Base-by-base conservation (phyloP, 495 filamentous ascomycete genomes). In the Pseudevernia furfuracea region DNA sequence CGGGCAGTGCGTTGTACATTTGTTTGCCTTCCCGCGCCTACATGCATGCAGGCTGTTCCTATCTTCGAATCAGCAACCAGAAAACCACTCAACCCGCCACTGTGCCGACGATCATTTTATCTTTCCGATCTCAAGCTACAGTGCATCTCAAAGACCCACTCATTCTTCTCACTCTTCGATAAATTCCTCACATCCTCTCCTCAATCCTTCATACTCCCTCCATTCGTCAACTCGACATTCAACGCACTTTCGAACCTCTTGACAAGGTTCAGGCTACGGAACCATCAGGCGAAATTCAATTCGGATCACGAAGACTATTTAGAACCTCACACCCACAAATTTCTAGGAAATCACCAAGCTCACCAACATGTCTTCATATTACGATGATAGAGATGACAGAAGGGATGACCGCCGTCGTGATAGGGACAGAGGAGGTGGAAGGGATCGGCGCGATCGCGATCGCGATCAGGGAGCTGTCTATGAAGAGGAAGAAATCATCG, bases 401-500 rank as follows among this genome's bases (percentile, higher is more conserved):
- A 30, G 62, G 36, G 60, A 64, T 34, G 61, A 63, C 53, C 64
- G 43, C 60, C 67, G 67, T 23, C 65, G 65, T 11, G 64, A 64
- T 32, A 66, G 34, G 36, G 25, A 41, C 14, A 52, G 63, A 34
- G 28, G 64, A 62, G 63, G 64, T 17, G 30, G 30, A 55, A 53
- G 62, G 30, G 61, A 63, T 34, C 61, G 61, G 25, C 52, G 56
- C 53, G 49, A 53, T 60, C 61, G 60, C 23, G 61, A 46, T 8
- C 60, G 61, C 23, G 62, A 64, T 37, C 41, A 43, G 32, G 44
- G 55, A 14, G 49, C 67, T 17, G 38, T 41, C 21, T 69, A 69
- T 34, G 64, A 69, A 67, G 67, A 67, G 41, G 65, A 67, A 32
- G 67, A 69, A 41, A 69, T 63, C 30, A 59, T 69, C 43, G 64